Evolutionary conservation across 192 early-diverging fungal species (phyloP).

Genomic region (Jimgerdemannia lactiflua): DNA sequence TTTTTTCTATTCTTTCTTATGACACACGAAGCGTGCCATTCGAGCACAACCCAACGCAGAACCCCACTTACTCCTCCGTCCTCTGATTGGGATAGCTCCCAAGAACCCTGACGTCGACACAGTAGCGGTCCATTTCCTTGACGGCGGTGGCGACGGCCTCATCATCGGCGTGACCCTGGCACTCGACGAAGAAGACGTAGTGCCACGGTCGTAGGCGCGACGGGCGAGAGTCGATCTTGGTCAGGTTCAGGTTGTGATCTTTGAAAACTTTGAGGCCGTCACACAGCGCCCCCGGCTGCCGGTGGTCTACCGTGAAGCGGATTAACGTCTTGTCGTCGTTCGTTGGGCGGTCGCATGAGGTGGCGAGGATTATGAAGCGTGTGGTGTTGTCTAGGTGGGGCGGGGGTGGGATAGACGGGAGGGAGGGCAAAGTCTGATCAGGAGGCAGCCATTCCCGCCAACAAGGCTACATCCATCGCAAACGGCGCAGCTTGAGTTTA

Average conservation of each 20-base stretch:
- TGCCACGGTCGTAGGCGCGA: conserved; percentile 80
- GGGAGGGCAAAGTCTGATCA: background rate
- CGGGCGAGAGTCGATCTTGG: conserved; percentile 90
- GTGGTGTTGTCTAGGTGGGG: conserved; percentile 74
- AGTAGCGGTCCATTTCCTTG: conserved; percentile 64
- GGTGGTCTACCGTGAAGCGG: conserved; percentile 90
- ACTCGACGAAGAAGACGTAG: conserved; percentile 94
- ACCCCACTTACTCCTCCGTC: conserved; percentile 5
- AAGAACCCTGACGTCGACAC: conserved; percentile 72
- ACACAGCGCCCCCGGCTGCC: conserved; percentile 83
- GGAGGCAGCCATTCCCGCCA: too few relatives aligned
- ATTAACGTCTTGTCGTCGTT: conserved; percentile 76
- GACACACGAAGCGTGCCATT: too few relatives aligned
- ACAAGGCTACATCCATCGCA: too few relatives aligned
- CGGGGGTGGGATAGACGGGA: background rate
- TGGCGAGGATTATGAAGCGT: conserved; percentile 87
- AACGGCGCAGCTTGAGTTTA: too few relatives aligned
- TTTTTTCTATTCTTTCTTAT: too few relatives aligned
- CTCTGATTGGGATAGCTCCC: conserved; percentile 79
- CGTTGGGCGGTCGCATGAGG: conserved; percentile 61
- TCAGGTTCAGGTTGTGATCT: conserved; percentile 76
- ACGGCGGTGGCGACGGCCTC: conserved; percentile 63
- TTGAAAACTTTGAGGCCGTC: conserved; percentile 84
- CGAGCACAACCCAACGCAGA: too few relatives aligned
- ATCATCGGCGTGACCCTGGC: conserved; percentile 77